Percentiles rank a stretch among this genome's conserved stretches.
Conservation (phyloP, 768 basidiomycete species). For the Leccinum barrowsii region DNA sequence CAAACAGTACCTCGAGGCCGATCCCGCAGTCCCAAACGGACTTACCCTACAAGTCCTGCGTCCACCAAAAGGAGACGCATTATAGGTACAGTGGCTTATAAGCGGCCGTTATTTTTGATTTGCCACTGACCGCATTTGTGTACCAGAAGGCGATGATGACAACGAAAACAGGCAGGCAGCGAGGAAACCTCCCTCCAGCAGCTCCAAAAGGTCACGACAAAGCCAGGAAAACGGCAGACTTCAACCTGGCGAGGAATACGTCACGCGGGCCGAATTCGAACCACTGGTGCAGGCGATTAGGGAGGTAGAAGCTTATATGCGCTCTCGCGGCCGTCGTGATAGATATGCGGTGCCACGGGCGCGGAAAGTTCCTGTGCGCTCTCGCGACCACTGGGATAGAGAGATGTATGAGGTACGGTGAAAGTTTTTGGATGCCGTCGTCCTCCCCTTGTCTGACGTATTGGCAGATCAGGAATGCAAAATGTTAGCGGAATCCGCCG, state of each 20-base stretch:
- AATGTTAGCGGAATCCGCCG: not conserved
- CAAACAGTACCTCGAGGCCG: not conserved
- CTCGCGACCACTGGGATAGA: not conserved
- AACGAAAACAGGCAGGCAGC: not conserved
- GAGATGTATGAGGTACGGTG: not conserved
- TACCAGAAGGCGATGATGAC: not conserved
- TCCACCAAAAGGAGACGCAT: not conserved
- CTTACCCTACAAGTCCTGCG: not conserved
- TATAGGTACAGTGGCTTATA: not conserved
- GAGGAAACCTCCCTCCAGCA: not conserved
- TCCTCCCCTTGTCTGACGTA: not conserved
- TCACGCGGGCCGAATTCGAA: not conserved
- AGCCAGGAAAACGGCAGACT: not conserved
- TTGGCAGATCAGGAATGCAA: not conserved
- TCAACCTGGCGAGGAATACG: not conserved
- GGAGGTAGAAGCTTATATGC: not conserved
- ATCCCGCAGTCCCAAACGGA: not conserved
- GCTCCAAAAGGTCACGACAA: too few species aligned
- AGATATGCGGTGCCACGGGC: too few species aligned
- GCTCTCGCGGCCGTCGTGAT: too few species aligned
- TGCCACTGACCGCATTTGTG: not conserved
- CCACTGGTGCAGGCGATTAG: not conserved
- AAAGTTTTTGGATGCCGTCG: not conserved
- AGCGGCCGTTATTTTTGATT: not conserved
- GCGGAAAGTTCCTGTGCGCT: not conserved